Base-by-base conservation (phyloP, 2,329 filamentous ascomycete genomes). In the Pseudogymnoascus sp. region DNA sequence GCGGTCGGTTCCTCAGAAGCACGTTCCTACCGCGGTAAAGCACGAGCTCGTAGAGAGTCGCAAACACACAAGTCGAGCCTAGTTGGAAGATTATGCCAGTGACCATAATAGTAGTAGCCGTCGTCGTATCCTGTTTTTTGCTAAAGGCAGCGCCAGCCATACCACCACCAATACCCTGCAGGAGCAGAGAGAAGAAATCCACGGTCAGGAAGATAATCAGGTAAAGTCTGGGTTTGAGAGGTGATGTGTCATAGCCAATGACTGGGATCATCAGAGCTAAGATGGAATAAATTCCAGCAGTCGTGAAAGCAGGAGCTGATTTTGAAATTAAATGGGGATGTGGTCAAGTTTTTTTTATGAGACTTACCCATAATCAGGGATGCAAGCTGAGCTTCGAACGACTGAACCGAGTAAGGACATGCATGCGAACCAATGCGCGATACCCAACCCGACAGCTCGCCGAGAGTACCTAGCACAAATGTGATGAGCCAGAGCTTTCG, bases 231-330 rank as follows among this genome's bases (percentile, higher is more conserved):
- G 83, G 80, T 1, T 72, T 74, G 60, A 86, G 65, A 65, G 81
- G 80, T 12, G 82, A 84, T 60, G 82, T 74, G 37, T 67, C 43
- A 11, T 80, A 77, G 72, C 75, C 77, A 64, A 85, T 75, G 45
- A 77, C 72, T 31, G 81, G 74, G 65, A 80, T 78, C 66, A 83
- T 72, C 75, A 85, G 83, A 72, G 85, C 84, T 65, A 87, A 80
- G 4, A 82, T 86, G 18, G 87, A 79, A 75, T 87, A 87, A 72
- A 87, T 80, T 69, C 80, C 80, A 67, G 83, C 82, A 74, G 83
- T 85, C 74, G 85, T 77, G 63, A 86, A 79, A 38, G 83, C 63
- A 9, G 68, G 68, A 23, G 68, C 65, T 67, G 41, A 16, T 9
- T 11, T n/a, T n/a, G 25, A 38, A 45, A 4, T 14, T n/a, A n/a